Conservation (phyloP, 805 yeast species). For the Saturnispora hagleri region DNA sequence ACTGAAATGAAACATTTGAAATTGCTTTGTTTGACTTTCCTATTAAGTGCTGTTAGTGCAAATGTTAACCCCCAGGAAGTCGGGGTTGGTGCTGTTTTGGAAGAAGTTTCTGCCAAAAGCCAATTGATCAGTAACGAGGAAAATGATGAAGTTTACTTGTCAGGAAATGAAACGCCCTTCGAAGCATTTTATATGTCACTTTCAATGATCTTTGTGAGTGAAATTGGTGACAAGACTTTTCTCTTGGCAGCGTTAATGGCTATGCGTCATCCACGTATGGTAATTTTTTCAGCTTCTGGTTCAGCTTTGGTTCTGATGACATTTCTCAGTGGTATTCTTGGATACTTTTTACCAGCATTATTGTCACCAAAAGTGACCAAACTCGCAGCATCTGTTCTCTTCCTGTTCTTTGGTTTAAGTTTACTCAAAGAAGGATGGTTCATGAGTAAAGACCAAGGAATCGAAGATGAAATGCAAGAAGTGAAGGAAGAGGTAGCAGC, state of each 20-base stretch:
- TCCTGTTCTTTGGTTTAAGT: constrained; percentile 73
- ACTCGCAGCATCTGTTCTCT: constrained; percentile 69
- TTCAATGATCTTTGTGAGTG: constrained; percentile 90
- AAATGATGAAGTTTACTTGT: neutral
- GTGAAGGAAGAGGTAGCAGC: constrained; percentile 88
- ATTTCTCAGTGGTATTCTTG: constrained; percentile 78
- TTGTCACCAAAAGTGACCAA: constrained; percentile 75
- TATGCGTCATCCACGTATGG: constrained; percentile 76
- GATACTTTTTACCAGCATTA: constrained; percentile 81
- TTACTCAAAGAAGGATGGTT: constrained; percentile 71
- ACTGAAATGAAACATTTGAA: neutral
- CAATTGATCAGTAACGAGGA: neutral
- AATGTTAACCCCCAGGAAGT: neutral
- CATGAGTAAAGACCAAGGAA: constrained; percentile 78
- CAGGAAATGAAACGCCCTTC: constrained; percentile 8
- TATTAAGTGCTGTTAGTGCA: neutral
- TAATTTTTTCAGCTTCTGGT: constrained; percentile 87
- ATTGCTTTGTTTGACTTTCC: neutral
- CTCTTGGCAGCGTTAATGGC: constrained; percentile 97
- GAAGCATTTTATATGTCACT: constrained; percentile 63
- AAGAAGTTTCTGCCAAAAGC: neutral
- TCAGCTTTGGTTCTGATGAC: constrained; percentile 86
- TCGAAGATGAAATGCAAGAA: constrained; percentile 91
- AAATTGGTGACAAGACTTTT: constrained; percentile 95
- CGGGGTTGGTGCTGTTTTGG: neutral